These are phyloP conservation scores for Patellifolia procumbens DNA, from an alignment of 179 eudicot species.

Conservation along the genomic window DNA sequence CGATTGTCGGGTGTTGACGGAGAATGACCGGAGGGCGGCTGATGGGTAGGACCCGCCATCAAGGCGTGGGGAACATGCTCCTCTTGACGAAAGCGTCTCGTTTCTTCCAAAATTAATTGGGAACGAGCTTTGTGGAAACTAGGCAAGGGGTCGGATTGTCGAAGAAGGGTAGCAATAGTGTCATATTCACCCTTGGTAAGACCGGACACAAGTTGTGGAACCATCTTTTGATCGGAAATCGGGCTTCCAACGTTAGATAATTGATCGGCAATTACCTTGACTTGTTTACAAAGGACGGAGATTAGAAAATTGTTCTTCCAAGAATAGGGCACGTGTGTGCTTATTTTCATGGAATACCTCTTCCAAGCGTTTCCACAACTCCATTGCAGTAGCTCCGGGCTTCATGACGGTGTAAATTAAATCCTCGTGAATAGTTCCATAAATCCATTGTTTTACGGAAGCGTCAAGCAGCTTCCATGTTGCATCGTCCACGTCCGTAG, in stretches of 20 bases:
- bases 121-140: too few species aligned
- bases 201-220: neutral
- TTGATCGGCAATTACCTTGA: neutral
- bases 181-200: neutral
- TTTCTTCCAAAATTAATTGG: neutral
- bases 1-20: too few species aligned
- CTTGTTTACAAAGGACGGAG: neutral
- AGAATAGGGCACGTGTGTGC: neutral
- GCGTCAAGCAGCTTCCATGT: neutral
- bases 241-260: neutral
- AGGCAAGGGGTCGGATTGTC: too few species aligned
- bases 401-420: neutral
- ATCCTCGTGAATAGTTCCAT: neutral
- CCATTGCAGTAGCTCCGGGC: neutral
- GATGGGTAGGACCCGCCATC: too few species aligned
- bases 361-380: neutral
- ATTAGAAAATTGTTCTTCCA: neutral
- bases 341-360: slow-evolving; percentile 2
- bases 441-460: neutral
- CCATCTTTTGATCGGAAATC: neutral
- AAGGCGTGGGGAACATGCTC: neutral
- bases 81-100: neutral
- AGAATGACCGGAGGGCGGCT: too few species aligned
- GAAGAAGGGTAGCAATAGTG: neutral
- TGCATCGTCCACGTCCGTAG: neutral